A percentile compares a stretch with the other conserved stretches of the same genome.
Conservation (phyloP, 1,139 yeast genomes). For the Diutina pseudorugosa region DNA sequence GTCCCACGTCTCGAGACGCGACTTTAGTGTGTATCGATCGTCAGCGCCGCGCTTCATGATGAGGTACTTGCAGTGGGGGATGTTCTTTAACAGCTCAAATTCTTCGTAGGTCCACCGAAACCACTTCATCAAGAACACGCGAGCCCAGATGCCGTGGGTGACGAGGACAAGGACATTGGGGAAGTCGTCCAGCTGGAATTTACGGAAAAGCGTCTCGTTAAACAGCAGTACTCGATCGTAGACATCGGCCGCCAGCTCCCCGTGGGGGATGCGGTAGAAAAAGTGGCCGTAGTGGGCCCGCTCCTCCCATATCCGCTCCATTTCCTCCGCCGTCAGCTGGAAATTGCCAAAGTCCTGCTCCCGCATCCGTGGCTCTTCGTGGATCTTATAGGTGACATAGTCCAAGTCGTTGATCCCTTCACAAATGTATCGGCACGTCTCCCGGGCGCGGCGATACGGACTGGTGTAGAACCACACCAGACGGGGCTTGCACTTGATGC, state of each 20-base stretch:
- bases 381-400: conserved; percentile 39
- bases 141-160: conserved; percentile 88
- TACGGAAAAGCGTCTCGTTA: conserved; percentile 75
- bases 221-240: conserved; percentile 84
- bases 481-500: conserved; percentile 4
- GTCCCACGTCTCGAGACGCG: conserved; percentile 50
- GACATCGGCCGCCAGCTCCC: conserved; percentile 93
- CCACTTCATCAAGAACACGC: conserved; percentile 90
- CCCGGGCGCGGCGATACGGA: conserved; percentile 72
- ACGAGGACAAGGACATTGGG: conserved; percentile 71
- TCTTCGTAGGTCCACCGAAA: conserved; percentile 85
- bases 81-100: conserved; percentile 70
- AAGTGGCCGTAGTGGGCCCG: conserved; percentile 87
- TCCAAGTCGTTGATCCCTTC: conserved; percentile 43
- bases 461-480: conserved; percentile 59
- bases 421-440: conserved; percentile 61
- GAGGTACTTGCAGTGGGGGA: conserved; percentile 74
- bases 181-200: conserved; percentile 54
- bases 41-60: conserved; percentile 52
- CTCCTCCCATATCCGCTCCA: conserved; percentile 70
- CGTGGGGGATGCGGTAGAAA: conserved; percentile 82
- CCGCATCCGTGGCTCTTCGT: conserved; percentile 82
- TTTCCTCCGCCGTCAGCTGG: conserved; percentile 65
- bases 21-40: conserved; percentile 37
- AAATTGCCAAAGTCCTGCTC: conserved; percentile 94